Percentiles rank a stretch among this genome's conserved stretches.
Conservation (phyloP, 2,329 filamentous ascomycete genomes). For the Apiospora malaysiana region DNA sequence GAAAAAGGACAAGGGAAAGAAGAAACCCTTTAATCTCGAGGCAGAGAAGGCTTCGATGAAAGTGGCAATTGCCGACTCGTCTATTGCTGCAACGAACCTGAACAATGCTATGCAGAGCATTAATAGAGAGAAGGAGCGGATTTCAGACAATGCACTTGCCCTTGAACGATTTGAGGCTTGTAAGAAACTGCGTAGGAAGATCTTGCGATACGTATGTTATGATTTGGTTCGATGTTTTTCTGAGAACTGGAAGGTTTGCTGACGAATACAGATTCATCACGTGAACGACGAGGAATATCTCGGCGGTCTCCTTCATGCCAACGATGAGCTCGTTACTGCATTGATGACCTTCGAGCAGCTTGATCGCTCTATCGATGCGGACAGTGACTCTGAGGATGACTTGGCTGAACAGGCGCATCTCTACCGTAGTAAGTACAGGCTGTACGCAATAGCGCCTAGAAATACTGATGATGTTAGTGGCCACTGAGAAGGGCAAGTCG, state of each 20-base stretch:
- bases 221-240: background rate
- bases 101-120: conserved; percentile 86
- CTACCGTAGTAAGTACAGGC: conserved; percentile 59
- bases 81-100: conserved; percentile 89
- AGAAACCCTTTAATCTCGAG: conserved; percentile 79
- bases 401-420: conserved; percentile 70
- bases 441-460: background rate
- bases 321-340: conserved; percentile 92
- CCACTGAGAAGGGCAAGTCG: conserved; percentile 57
- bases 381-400: conserved; percentile 74
- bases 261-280: conserved; percentile 71
- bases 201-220: conserved; percentile 76
- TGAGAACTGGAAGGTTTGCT: conserved; percentile 26
- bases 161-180: conserved; percentile 82
- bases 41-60: conserved; percentile 88
- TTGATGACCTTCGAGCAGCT: conserved; percentile 95
- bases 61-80: conserved; percentile 84
- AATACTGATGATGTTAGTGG: conserved; percentile 50
- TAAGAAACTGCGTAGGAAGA: conserved; percentile 82
- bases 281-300: conserved; percentile 93
- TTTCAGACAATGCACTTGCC: conserved; percentile 82
- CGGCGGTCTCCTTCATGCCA: conserved; percentile 87
- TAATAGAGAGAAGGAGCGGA: conserved; percentile 86
- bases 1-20: conserved; percentile 57
- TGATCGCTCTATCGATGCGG: conserved; percentile 81